Conservation (phyloP, 2,329 filamentous ascomycete genomes). For the Eurotiales sp. region DNA sequence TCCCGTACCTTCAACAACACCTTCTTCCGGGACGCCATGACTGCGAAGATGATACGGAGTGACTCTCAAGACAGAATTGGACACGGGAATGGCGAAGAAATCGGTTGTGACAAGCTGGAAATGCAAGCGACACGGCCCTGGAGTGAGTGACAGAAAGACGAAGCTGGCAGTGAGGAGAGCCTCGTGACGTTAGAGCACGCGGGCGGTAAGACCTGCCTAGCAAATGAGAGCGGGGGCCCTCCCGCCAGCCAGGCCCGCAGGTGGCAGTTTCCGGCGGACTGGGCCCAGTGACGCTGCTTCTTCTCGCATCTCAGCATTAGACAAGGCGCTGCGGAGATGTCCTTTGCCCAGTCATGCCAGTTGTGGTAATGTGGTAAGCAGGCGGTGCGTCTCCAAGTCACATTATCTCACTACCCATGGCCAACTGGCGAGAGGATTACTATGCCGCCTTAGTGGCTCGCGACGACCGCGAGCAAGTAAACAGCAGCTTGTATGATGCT, state of each 20-base stretch:
- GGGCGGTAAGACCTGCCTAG: conserved; percentile 23
- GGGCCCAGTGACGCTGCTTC: no score
- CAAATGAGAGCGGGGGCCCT: conserved; percentile 5
- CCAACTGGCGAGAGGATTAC: conserved; percentile 79
- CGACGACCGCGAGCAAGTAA: conserved; percentile 64
- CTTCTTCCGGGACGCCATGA: conserved; percentile 82
- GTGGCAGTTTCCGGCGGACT: neutral
- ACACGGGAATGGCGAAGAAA: neutral
- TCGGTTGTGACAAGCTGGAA: neutral
- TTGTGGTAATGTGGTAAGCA: neutral
- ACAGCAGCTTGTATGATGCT: conserved; percentile 68
- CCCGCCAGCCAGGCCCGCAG: neutral
- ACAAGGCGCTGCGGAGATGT: neutral
- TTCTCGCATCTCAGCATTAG: no score
- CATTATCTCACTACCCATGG: conserved; percentile 42
- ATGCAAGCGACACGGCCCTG: neutral
- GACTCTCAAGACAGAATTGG: neutral
- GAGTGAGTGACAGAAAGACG: neutral
- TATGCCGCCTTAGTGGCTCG: conserved; percentile 67
- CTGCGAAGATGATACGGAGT: conserved; percentile 11
- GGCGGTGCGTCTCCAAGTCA: neutral
- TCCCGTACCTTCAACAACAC: conserved; percentile 74
- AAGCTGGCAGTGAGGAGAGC: conserved; percentile 5
- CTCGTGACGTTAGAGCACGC: conserved; percentile 17
- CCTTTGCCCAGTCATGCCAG: neutral